These are phyloP conservation scores for Cordyceps fumosorosea DNA, from an alignment of 2,329 filamentous ascomycete genomes.

Conservation along the genomic window DNA sequence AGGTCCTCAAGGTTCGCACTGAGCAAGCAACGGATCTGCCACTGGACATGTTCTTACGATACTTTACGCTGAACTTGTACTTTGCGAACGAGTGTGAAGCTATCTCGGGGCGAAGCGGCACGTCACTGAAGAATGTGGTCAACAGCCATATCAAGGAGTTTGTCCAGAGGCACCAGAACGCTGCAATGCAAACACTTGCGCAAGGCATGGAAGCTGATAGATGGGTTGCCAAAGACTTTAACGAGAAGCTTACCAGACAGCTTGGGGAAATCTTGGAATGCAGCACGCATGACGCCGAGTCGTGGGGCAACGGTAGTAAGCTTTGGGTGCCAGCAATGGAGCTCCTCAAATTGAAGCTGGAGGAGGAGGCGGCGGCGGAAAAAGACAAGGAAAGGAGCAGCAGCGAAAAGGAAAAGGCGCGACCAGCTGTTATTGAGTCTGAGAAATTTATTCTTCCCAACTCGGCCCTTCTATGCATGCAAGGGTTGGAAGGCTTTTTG, in stretches of 20 bases:
- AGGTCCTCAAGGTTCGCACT: constrained; percentile 68
- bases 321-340: constrained; percentile 49
- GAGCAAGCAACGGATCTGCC: constrained; percentile 66
- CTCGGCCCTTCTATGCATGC: constrained; percentile 74
- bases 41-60: constrained; percentile 66
- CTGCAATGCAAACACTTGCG: constrained; percentile 67
- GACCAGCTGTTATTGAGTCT: constrained; percentile 72
- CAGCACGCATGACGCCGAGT: constrained; percentile 62
- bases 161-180: constrained; percentile 62
- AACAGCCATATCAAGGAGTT: constrained; percentile 79
- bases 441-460: constrained; percentile 81
- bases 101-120: constrained; percentile 71
- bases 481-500: constrained; percentile 75
- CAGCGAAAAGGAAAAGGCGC: constrained; percentile 54
- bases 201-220: constrained; percentile 73
- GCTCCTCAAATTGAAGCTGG: constrained; percentile 28
- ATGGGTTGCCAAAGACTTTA: constrained; percentile 74
- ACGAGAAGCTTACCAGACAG: constrained; percentile 51
- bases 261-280: constrained; percentile 60
- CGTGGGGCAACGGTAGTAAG: constrained; percentile 57
- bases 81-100: constrained; percentile 85
- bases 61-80: constrained; percentile 74
- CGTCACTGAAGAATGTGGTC: constrained; percentile 68
- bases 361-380: constrained; percentile 30
- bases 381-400: constrained; percentile 1